Conservation (phyloP, 352 stramenopile species). For the Phytophthora tubulina region DNA sequence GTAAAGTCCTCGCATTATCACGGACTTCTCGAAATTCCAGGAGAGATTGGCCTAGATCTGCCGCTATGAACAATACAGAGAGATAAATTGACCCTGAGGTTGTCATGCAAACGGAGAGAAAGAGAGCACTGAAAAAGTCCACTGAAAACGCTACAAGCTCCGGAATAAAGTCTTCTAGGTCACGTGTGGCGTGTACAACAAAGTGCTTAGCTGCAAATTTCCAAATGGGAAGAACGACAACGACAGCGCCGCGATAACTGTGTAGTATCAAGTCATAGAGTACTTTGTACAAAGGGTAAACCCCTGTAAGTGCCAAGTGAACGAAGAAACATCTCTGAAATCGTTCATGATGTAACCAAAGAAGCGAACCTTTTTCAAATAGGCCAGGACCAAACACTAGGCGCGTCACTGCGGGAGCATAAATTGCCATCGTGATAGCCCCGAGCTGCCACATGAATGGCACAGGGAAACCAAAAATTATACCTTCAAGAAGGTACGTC, state of each 20-base stretch:
- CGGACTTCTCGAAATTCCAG: slow-evolving; percentile 32
- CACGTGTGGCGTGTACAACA: slow-evolving; percentile 13
- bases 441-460: slow-evolving; percentile 34
- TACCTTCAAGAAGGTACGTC: slow-evolving; percentile 18
- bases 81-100: slow-evolving; percentile 22
- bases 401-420: slow-evolving; percentile 6
- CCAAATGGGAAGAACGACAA: slow-evolving; percentile 25
- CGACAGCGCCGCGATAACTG: slow-evolving; percentile 9
- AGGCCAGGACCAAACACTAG: slow-evolving; percentile 18
- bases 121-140: slow-evolving; percentile 38
- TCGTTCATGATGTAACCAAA: slow-evolving; percentile 18
- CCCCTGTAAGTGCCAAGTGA: slow-evolving; percentile 17
- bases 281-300: slow-evolving; percentile 35
- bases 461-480: slow-evolving; percentile 27
- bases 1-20: slow-evolving; percentile 15
- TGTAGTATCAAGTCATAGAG: slow-evolving; percentile 27
- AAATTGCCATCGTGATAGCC: slow-evolving; percentile 24
- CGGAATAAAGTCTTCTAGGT: slow-evolving; percentile 34
- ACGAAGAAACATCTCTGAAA: slow-evolving; percentile 25
- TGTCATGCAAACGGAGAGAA: slow-evolving; percentile 36
- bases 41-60: slow-evolving; percentile 16
- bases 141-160: slow-evolving; percentile 28
- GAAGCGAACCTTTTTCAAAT: slow-evolving; percentile 11
- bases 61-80: slow-evolving; percentile 22
- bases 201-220: slow-evolving; percentile 32